Percentiles rank a stretch among this genome's conserved stretches.
phyloP scores from a whole-genome alignment of 2,329 filamentous ascomycete genomes.

The Aciculosporium take region DNA sequence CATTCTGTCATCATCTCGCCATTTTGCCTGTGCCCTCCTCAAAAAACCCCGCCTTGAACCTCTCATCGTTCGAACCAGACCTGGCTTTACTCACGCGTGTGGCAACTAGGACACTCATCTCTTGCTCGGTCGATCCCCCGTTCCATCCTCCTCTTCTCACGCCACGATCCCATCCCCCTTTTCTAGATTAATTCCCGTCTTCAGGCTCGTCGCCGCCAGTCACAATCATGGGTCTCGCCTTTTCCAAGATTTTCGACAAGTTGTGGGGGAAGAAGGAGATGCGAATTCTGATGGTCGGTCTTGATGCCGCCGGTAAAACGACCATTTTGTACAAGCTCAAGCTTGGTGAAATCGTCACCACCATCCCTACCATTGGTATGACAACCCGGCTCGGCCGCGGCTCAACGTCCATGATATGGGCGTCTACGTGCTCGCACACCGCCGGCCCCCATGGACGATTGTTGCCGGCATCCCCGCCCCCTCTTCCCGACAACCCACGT shows the following conservation, averaged over 20 bases:
- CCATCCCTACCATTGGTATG: constrained; percentile 94
- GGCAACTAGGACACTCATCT: constrained; percentile 16
- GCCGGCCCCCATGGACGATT: neutral
- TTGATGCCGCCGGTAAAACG: constrained; percentile 98
- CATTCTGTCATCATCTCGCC: constrained; percentile 2
- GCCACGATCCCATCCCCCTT: constrained; percentile 6
- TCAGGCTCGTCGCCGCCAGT: constrained; percentile 23
- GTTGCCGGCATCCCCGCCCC: neutral
- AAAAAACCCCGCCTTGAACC: constrained; percentile 13
- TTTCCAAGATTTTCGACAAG: constrained; percentile 92
- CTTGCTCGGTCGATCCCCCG: constrained; percentile 4
- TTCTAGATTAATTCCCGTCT: constrained; percentile 7
- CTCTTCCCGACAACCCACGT: too few relatives aligned
- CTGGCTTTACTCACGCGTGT: constrained; percentile 17
- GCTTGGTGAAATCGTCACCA: constrained; percentile 97
- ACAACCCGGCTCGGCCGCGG: constrained; percentile 5
- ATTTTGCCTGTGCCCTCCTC: constrained; percentile 5
- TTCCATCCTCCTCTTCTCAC: constrained; percentile 9
- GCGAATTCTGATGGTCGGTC: constrained; percentile 99
- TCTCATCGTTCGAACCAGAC: neutral
- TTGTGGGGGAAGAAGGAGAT: constrained; percentile 99
- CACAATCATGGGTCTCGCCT: constrained; percentile 90
- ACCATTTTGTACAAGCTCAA: constrained; percentile 99
- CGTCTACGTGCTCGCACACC: neutral
- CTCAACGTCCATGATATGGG: neutral